These are phyloP conservation scores for Quercus phellos DNA, from an alignment of 331 rosid species.

Conservation along the genomic window DNA sequence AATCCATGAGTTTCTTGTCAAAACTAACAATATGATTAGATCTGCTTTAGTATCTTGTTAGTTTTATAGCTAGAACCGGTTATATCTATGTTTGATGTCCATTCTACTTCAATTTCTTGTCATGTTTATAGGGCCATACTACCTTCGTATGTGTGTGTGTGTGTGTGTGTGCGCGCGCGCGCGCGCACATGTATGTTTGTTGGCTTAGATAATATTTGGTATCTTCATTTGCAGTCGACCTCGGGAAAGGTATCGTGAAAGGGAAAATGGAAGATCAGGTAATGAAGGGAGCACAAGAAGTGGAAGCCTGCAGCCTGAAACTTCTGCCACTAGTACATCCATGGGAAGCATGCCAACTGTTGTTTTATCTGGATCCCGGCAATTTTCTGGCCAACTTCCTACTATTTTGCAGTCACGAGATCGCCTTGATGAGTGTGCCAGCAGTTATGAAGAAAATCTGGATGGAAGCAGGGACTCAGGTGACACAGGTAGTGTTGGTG, in stretches of 20 bases:
- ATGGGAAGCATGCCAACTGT: constrained; percentile 49
- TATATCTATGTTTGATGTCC: neutral
- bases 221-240: constrained; percentile 55
- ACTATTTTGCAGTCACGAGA: constrained; percentile 86
- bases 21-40: neutral
- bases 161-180: too few relatives aligned
- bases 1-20: neutral
- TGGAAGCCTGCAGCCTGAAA: constrained; percentile 61
- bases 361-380: constrained; percentile 66
- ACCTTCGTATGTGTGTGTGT: too few relatives aligned
- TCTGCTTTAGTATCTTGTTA: neutral
- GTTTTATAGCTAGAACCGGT: neutral
- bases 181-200: too few relatives aligned
- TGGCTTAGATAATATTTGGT: neutral
- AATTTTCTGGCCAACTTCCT: constrained; percentile 71
- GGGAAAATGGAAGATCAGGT: constrained; percentile 79
- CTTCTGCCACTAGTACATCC: constrained; percentile 49
- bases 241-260: constrained; percentile 86
- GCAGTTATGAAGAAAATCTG: constrained; percentile 70
- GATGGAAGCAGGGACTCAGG: constrained; percentile 96
- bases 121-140: neutral
- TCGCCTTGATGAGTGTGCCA: constrained; percentile 66
- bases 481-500: constrained; percentile 79
- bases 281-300: constrained; percentile 66
- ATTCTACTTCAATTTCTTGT: neutral